phyloP scores from a whole-genome alignment of 345 rosid species.

The Carallia brachiata region DNA sequence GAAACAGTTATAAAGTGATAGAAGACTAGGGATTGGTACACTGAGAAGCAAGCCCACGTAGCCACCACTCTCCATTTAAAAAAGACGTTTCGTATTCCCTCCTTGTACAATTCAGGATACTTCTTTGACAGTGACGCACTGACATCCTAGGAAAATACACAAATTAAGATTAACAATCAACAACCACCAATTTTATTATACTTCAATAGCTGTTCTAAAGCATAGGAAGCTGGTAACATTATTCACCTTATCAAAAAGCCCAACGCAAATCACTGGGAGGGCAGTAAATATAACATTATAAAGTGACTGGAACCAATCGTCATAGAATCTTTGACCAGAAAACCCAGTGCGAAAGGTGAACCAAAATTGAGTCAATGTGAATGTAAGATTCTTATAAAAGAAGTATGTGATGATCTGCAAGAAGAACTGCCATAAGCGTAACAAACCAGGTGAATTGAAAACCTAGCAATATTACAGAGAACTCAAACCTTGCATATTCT shows the following conservation, averaged over 20 bases:
- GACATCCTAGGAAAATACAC: slow-evolving; percentile 62
- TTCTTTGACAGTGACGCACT: slow-evolving; percentile 92
- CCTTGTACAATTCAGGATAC: slow-evolving; percentile 93
- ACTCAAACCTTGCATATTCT: slow-evolving; percentile 92
- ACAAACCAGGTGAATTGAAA: slow-evolving; percentile 20
- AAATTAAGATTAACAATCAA: neutral
- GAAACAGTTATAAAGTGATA: slow-evolving; percentile 64
- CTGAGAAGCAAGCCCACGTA: slow-evolving; percentile 81
- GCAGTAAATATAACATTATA: slow-evolving; percentile 91
- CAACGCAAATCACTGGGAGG: slow-evolving; percentile 85
- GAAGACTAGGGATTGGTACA: slow-evolving; percentile 85
- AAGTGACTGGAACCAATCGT: slow-evolving; percentile 99
- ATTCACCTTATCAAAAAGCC: slow-evolving; percentile 94
- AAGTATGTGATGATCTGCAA: slow-evolving; percentile 97
- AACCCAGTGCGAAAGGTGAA: slow-evolving; percentile 96
- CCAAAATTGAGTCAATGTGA: slow-evolving; percentile 99
- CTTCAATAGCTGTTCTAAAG: neutral
- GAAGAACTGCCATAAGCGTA: slow-evolving; percentile 11
- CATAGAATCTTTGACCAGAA: slow-evolving; percentile 99
- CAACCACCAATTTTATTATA: neutral
- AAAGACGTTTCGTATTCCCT: slow-evolving; percentile 78
- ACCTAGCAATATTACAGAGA: slow-evolving; percentile 2
- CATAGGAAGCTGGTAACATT: slow-evolving; percentile 1
- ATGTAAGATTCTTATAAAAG: slow-evolving; percentile 97
- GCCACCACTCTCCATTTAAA: slow-evolving; percentile 92